Conservation (phyloP, 1,284 basidiomycete genomes). For the Rhizoctonia solani region DNA sequence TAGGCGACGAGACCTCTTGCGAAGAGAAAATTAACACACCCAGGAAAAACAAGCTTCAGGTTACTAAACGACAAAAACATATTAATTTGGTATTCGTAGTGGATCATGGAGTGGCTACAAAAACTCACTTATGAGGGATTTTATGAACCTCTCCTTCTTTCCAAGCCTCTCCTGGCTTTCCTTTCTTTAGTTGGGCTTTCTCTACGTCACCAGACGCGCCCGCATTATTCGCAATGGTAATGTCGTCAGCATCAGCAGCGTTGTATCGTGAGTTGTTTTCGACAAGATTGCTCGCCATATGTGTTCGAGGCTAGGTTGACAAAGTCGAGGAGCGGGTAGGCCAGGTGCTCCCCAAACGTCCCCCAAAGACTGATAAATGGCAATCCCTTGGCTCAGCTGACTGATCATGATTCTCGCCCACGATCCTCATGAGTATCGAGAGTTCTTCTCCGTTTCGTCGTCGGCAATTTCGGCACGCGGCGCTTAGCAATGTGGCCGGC, state of each 20-base stretch:
- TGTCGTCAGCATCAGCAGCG: constrained; percentile 14
- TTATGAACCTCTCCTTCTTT: constrained; percentile 35
- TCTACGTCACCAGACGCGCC: not conserved
- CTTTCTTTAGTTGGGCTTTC: constrained; percentile 9
- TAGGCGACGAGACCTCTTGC: not conserved
- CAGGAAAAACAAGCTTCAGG: constrained; percentile 53
- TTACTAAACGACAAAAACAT: constrained; percentile 44
- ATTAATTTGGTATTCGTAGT: too few species aligned
- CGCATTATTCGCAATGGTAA: not conserved
- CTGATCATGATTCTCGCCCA: not conserved
- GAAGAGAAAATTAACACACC: constrained; percentile 2
- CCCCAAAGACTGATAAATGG: too few species aligned
- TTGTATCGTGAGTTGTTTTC: not conserved
- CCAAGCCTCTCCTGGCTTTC: constrained; percentile 34
- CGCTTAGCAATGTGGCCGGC: not conserved
- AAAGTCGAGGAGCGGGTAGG: not conserved
- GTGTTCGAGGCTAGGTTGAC: not conserved
- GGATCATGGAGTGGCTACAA: constrained; percentile 5
- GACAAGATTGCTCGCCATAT: constrained; percentile 8
- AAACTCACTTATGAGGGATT: constrained; percentile 38
- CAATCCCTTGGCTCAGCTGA: not conserved
- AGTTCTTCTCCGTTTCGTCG: not conserved
- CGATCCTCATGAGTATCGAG: not conserved
- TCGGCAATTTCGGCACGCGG: not conserved
- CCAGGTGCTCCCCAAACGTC: not conserved